Conservation (phyloP, 2,329 filamentous ascomycete genomes). For the Fusarium pseudoanthophilum region DNA sequence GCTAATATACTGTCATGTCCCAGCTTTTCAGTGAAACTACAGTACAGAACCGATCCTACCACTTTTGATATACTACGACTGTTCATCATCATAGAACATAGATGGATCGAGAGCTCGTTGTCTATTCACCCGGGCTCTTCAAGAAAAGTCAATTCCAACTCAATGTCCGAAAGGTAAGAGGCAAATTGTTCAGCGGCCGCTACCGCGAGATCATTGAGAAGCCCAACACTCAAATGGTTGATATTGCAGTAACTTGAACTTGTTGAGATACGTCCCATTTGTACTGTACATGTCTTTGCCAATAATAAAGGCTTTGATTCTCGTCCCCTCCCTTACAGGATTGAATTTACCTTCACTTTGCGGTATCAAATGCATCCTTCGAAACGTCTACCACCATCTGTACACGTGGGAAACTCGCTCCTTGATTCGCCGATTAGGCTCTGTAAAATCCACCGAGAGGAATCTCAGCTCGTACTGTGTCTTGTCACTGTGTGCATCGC, state of each 20-base stretch:
- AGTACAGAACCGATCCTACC: background rate
- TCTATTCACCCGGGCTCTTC: background rate
- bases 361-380: constrained; percentile 3
- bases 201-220: background rate
- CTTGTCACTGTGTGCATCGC: constrained; percentile 25
- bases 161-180: background rate
- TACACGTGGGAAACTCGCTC: constrained; percentile 33
- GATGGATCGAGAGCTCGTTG: background rate
- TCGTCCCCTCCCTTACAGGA: constrained; percentile 1
- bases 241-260: background rate
- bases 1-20: constrained; percentile 35
- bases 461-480: constrained; percentile 26
- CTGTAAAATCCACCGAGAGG: constrained; percentile 35
- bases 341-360: background rate
- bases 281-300: background rate
- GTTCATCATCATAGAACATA: background rate
- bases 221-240: background rate
- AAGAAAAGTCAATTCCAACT: background rate
- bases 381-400: constrained; percentile 27
- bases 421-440: constrained; percentile 34
- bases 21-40: constrained; percentile 8
- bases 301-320: background rate
- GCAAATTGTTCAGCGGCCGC: background rate
- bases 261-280: background rate
- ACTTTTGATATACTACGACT: background rate